Evolutionary conservation across 371 early-diverging fungal genomes (phyloP).

Genomic region (Apophysomyces trapeziformis): DNA sequence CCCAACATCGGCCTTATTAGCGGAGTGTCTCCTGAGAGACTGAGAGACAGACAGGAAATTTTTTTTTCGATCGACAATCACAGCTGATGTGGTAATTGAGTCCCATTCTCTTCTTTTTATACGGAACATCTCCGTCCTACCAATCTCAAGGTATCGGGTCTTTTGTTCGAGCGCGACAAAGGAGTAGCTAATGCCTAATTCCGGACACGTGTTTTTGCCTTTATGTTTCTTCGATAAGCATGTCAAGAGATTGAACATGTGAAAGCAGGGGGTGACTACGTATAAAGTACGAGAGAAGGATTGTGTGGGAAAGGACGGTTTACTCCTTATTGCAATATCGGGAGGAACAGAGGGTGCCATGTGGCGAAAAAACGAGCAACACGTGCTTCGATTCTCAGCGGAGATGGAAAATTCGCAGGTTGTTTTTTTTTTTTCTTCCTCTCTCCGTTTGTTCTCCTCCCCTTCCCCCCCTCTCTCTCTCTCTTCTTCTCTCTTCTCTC

Average conservation of each 20-base stretch:
- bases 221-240: conserved; percentile 10
- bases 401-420: conserved; percentile 11
- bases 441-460: conserved; percentile 6
- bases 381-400: conserved; percentile 11
- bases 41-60: neutral
- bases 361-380: conserved; percentile 11
- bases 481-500: no score
- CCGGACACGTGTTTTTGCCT: conserved; percentile 5
- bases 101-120: neutral
- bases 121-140: conserved; percentile 6
- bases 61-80: conserved; percentile 7
- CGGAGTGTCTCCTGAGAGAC: conserved; percentile 1
- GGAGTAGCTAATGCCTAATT: neutral
- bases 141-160: no score
- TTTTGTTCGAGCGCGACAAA: neutral
- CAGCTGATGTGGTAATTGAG: neutral
- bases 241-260: conserved; percentile 9
- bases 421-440: conserved; percentile 3
- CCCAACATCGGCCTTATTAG: neutral
- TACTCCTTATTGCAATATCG: conserved; percentile 10
- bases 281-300: neutral
- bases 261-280: neutral
- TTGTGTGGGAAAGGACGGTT: neutral
- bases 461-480: neutral
- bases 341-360: conserved; percentile 4